These are phyloP conservation scores for Fusarium pseudocircinatum DNA, from an alignment of 2,329 filamentous ascomycete species.

Conservation along the genomic window DNA sequence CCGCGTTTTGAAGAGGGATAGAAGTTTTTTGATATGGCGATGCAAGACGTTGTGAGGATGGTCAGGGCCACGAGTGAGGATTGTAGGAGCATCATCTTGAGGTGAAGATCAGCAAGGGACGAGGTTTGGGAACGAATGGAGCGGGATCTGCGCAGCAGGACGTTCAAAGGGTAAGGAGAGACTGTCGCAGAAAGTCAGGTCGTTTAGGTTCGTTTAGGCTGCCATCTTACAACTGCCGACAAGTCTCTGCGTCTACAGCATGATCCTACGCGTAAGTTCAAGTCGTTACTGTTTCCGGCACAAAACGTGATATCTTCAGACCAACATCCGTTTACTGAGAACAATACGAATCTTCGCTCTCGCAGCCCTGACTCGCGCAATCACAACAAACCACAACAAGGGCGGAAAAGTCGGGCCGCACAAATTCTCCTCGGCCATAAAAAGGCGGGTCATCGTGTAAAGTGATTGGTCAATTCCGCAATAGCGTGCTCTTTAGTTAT, in stretches of 20 bases:
- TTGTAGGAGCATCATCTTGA: neutral
- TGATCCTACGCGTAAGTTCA: neutral
- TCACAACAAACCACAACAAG: neutral
- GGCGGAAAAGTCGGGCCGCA: neutral
- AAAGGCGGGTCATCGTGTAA: neutral
- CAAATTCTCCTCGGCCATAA: neutral
- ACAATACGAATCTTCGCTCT: too few relatives aligned
- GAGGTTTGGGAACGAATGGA: neutral
- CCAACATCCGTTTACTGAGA: neutral
- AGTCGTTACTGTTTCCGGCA: neutral
- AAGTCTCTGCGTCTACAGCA: neutral
- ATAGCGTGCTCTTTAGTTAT: neutral
- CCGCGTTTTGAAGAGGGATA: neutral
- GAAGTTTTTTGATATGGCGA: neutral
- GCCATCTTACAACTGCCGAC: too few relatives aligned
- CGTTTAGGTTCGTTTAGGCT: neutral
- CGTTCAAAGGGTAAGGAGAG: too few relatives aligned
- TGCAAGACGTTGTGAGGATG: neutral
- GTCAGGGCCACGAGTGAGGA: neutral
- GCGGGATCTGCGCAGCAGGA: fast-evolving
- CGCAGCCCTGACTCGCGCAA: neutral
- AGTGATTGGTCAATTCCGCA: neutral
- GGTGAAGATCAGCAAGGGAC: too few relatives aligned
- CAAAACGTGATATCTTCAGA: neutral
- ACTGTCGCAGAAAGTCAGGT: too few relatives aligned